A percentile compares a stretch with the other conserved stretches of the same genome.
These are phyloP conservation scores for Phaseolus lunatus DNA, from an alignment of 306 rosid genomes.

Conservation along the genomic window DNA sequence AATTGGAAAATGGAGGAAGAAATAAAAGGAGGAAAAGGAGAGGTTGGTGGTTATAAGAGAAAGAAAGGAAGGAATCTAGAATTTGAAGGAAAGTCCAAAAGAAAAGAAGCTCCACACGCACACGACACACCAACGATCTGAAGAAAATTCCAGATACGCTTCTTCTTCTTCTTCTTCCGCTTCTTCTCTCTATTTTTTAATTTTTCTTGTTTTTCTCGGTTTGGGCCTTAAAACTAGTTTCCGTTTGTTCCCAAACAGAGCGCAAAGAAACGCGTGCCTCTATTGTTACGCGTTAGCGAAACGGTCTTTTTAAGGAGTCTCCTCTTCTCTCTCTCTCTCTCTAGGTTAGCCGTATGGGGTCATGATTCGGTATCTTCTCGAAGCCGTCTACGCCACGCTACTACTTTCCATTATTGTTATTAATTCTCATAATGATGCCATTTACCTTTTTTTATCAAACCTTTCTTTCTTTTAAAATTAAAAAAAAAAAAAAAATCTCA, in stretches of 20 bases:
- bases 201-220: neutral
- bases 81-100: conserved; percentile 31
- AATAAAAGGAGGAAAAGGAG: neutral
- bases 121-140: conserved; percentile 30
- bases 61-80: conserved; percentile 34
- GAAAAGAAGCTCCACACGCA: conserved; percentile 47
- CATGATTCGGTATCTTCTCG: conserved; percentile 46
- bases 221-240: neutral
- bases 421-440: neutral
- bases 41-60: conserved; percentile 13
- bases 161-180: neutral
- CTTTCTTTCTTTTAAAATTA: no score
- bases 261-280: neutral
- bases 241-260: conserved; percentile 38
- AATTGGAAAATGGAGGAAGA: conserved; percentile 12
- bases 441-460: no score
- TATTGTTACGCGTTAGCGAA: conserved; percentile 36
- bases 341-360: conserved; percentile 32
- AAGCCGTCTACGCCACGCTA: conserved; percentile 49
- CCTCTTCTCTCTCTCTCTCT: neutral
- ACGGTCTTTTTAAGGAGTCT: conserved; percentile 16
- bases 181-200: no score
- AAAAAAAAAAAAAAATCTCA: no score
- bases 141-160: conserved; percentile 53
- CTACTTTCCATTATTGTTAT: neutral